A percentile compares a stretch with the other conserved stretches of the same genome.
phyloP scores from a whole-genome alignment of 2,329 filamentous ascomycete genomes.

The Truncatella angustata region DNA sequence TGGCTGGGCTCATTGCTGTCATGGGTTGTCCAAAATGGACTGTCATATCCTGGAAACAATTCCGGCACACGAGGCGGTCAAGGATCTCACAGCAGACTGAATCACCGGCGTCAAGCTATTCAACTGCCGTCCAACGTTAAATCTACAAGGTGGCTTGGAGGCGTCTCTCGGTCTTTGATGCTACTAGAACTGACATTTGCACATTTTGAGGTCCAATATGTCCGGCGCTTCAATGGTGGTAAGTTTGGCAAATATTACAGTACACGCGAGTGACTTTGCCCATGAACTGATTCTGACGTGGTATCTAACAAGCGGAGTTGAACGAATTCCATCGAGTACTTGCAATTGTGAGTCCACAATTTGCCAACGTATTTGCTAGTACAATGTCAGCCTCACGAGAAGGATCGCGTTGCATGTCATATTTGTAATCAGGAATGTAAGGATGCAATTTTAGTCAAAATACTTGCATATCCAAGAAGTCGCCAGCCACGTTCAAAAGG shows the following conservation, averaged over 20 bases:
- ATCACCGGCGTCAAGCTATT: neutral
- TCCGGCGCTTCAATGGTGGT: neutral
- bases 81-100: neutral
- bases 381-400: neutral
- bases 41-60: neutral
- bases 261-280: too few species aligned
- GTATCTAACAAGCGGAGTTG: neutral
- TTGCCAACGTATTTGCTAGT: too few species aligned
- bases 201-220: neutral
- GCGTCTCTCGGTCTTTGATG: neutral
- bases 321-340: neutral
- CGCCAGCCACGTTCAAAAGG: too few species aligned
- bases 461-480: too few species aligned
- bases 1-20: neutral
- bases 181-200: neutral
- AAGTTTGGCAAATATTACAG: neutral
- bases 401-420: neutral
- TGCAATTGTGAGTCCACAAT: too few species aligned
- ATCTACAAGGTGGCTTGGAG: neutral
- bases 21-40: neutral
- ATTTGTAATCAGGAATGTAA: neutral
- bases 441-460: neutral
- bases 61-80: neutral
- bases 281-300: neutral
- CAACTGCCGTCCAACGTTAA: slow-evolving; percentile 3